Conservation (phyloP, 192 early-diverging fungal species). For the Helicostylum pulchrum region DNA sequence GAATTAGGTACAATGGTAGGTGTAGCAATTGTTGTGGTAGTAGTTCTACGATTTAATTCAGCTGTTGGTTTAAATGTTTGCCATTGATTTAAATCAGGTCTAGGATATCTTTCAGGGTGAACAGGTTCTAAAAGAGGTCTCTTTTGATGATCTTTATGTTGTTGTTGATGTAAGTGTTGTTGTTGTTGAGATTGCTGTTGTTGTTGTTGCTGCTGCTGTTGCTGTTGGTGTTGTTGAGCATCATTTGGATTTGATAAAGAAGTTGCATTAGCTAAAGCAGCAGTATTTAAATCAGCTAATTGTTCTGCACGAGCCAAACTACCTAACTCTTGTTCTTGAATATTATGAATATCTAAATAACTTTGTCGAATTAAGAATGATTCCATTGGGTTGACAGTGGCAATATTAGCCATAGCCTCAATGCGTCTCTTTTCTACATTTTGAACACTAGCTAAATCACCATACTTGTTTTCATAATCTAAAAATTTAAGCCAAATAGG, state of each 20-base stretch:
- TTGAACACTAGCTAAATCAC: slow-evolving; percentile 70
- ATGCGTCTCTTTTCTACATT: slow-evolving; percentile 76
- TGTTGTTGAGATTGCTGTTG: neutral
- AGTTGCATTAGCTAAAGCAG: too few species aligned
- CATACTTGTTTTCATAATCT: slow-evolving; percentile 84
- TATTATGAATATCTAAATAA: slow-evolving; percentile 71
- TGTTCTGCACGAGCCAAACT: slow-evolving; percentile 33
- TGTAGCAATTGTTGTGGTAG: neutral
- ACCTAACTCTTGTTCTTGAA: slow-evolving; percentile 76
- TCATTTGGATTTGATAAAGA: too few species aligned
- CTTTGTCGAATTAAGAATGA: slow-evolving; percentile 72
- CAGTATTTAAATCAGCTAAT: too few species aligned
- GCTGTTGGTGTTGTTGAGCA: too few species aligned
- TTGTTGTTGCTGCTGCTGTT: neutral
- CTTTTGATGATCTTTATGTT: slow-evolving; percentile 12
- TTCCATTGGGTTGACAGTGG: slow-evolving; percentile 31
- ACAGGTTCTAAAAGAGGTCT: slow-evolving; percentile 50
- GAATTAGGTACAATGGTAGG: slow-evolving; percentile 2
- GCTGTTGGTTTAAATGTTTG: slow-evolving; percentile 52
- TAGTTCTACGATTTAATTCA: slow-evolving; percentile 18
- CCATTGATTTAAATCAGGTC: slow-evolving; percentile 75
- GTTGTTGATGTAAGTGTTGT: neutral
- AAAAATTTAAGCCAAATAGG: slow-evolving; percentile 82
- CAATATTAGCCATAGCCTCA: slow-evolving; percentile 38
- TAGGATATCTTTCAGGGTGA: slow-evolving; percentile 64